Percentiles rank a stretch among this genome's conserved stretches.
Conservation (phyloP, 2,329 filamentous ascomycete species). For the Apiospora rasikravindrae region DNA sequence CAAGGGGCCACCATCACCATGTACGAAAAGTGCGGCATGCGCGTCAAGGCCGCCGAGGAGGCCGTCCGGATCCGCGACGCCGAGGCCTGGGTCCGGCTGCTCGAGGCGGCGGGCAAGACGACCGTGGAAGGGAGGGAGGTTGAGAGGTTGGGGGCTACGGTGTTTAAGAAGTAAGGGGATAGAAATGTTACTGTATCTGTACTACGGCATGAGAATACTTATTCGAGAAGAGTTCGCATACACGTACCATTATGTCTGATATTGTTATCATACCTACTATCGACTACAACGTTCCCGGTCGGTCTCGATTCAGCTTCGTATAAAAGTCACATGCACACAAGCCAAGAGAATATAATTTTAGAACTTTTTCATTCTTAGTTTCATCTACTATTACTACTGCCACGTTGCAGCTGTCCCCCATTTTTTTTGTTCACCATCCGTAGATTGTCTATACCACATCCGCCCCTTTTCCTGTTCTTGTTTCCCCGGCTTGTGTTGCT, state of each 20-base stretch:
- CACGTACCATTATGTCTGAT: background rate
- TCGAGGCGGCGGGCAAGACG: slow-evolving; percentile 73
- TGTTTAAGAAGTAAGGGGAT: slow-evolving; percentile 53
- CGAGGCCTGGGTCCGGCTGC: slow-evolving; percentile 73
- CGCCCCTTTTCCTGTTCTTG: background rate
- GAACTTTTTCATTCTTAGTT: slow-evolving; percentile 12
- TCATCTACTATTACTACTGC: slow-evolving; percentile 16
- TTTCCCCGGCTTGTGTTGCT: background rate
- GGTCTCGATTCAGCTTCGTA: background rate
- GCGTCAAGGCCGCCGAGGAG: slow-evolving; percentile 88
- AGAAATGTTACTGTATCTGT: background rate
- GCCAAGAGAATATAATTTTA: background rate
- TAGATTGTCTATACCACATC: slow-evolving; percentile 14
- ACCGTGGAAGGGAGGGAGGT: slow-evolving; percentile 76
- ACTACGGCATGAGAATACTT: background rate
- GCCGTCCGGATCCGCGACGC: slow-evolving; percentile 82
- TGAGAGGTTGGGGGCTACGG: slow-evolving; percentile 73
- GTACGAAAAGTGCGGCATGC: slow-evolving; percentile 95
- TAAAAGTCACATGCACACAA: background rate
- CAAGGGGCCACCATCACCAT: slow-evolving; percentile 78
- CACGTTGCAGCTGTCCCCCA: background rate
- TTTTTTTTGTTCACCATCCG: slow-evolving; percentile 4
- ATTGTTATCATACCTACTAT: background rate
- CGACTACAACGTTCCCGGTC: background rate
- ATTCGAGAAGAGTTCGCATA: background rate